Evolutionary conservation across 129 eudicot genomes (phyloP), one percentile per base, ranked within the genome.

Genomic region (Silybum marianum): DNA sequence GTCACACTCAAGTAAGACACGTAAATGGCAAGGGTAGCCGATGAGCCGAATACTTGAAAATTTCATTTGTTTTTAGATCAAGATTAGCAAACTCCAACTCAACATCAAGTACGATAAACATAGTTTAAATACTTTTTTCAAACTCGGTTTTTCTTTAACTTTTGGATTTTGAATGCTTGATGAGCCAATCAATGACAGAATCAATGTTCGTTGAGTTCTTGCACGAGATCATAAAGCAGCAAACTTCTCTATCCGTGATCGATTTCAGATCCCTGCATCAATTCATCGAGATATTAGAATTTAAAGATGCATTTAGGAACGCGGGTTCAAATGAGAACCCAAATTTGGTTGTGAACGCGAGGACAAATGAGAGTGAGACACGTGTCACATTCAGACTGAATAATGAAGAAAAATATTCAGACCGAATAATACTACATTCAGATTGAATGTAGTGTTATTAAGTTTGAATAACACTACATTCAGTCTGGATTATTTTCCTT

Each of bases 161-260:
- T 72, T 72, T 72, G 78, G 83, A 80, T 80, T 74, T 74, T 7
- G 78, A 74, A 74, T 79, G 92, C 85, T 88, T 88, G 84, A 88
- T 82, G 48, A 86, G 92, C 89, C 92, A 88, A 60, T 88, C 92
- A 62, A 88, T 88, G 54, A 88, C 92, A n/a, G 80, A 42, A 30
- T 88, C 90, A 4, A 88, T 86, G 78, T 88, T 87, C 30, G 89
- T 86, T 26, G 90, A 88, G 69, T 88, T 81, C 89, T 85, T 88
- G 92, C 92, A 88, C 1, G 92, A 88, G 75, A 88, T 88, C 91
- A 88, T 88, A 72, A 68, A 88, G 85, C 89, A 83, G 83, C 91
- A 88, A 7, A 88, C 91, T 71, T 88, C 89, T 83, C 89, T 82
- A 77, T 84, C 93, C 22, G 90, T 82, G 18, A 89, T 89, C 14